phyloP scores from a whole-genome alignment of 1,139 yeast species.

The Blastobotrys serpentis region DNA sequence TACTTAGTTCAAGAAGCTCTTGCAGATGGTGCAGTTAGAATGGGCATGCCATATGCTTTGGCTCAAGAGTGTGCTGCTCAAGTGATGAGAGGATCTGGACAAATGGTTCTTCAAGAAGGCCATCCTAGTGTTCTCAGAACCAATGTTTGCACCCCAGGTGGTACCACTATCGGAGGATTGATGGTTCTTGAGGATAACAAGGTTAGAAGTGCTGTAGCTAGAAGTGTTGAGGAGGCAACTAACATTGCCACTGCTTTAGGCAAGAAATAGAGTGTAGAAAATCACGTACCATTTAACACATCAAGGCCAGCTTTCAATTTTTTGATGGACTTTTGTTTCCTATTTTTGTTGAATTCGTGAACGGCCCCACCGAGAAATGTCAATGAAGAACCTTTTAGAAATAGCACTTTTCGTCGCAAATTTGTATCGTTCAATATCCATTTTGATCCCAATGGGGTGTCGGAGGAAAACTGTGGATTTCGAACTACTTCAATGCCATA shows the following conservation, averaged over 20 bases:
- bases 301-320: slow-evolving; percentile 8
- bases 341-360: slow-evolving; percentile 10
- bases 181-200: slow-evolving; percentile 90
- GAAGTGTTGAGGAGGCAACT: slow-evolving; percentile 90
- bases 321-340: slow-evolving; percentile 10
- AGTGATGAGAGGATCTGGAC: slow-evolving; percentile 94
- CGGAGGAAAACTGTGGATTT: slow-evolving; percentile 21
- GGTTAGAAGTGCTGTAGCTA: slow-evolving; percentile 80
- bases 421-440: slow-evolving; percentile 19
- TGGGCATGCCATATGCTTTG: slow-evolving; percentile 87
- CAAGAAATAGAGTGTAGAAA: slow-evolving; percentile 31
- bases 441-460: slow-evolving; percentile 25
- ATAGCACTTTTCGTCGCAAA: slow-evolving; percentile 25
- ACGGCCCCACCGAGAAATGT: slow-evolving; percentile 21
- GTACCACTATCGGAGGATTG: slow-evolving; percentile 95
- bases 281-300: slow-evolving; percentile 4
- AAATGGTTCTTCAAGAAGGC: slow-evolving; percentile 76
- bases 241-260: slow-evolving; percentile 77
- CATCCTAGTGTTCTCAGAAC: slow-evolving; percentile 87
- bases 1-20: slow-evolving; percentile 86
- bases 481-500: slow-evolving; percentile 30
- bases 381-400: slow-evolving; percentile 22
- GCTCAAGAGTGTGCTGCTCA: slow-evolving; percentile 92
- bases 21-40: slow-evolving; percentile 90
- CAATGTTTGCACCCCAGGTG: slow-evolving; percentile 96